Evolutionary conservation across 257 asterid species (phyloP).

Genomic region (Solanum piurae): DNA sequence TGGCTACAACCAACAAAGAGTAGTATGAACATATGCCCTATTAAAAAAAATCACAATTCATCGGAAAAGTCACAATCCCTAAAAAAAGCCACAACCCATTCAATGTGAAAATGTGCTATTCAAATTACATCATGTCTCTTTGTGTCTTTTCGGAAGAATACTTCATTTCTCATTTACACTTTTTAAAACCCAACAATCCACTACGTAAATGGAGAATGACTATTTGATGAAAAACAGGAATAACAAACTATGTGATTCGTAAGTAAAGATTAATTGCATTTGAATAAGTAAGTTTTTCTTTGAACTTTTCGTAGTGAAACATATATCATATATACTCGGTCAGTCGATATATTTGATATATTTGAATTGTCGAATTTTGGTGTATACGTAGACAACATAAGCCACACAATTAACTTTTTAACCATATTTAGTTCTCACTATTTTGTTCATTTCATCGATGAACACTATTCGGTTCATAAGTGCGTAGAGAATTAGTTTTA

Average conservation of each 20-base stretch:
- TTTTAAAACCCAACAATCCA: neutral
- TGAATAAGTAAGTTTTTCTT: no score
- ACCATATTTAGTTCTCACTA: neutral
- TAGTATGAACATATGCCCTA: neutral
- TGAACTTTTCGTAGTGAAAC: neutral
- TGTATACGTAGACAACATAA: neutral
- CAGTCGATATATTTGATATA: no score
- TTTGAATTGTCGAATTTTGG: neutral
- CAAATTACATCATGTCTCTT: neutral
- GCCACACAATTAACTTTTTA: no score
- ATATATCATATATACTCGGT: no score
- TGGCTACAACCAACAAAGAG: neutral
- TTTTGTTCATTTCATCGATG: no score
- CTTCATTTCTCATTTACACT: neutral
- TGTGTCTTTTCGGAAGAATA: neutral
- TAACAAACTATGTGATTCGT: neutral
- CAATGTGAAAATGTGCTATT: neutral
- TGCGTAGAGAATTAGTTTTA: neutral
- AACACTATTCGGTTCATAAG: neutral
- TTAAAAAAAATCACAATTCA: no score
- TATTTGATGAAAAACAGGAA: neutral
- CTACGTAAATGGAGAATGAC: neutral
- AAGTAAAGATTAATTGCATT: neutral
- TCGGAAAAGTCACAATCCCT: neutral
- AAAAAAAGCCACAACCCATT: neutral